phyloP scores from a whole-genome alignment of 768 basidiomycete genomes.

The Mycena alexandri region DNA sequence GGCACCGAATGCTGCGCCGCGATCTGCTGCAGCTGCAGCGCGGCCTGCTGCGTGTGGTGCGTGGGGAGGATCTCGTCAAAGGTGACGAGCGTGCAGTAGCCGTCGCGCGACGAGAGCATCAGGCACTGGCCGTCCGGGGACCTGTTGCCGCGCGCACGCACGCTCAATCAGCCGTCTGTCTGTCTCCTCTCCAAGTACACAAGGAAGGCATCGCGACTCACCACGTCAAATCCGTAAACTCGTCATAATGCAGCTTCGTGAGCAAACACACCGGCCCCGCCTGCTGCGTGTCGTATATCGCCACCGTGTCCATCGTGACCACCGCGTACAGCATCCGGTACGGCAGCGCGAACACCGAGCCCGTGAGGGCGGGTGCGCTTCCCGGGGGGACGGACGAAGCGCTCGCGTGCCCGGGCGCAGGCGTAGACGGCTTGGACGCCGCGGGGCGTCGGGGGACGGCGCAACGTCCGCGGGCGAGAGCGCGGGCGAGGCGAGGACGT shows the following conservation, averaged over 20 bases:
- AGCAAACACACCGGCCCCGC: conserved; percentile 91
- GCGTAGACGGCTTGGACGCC: conserved; percentile 66
- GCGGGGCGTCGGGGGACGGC: conserved; percentile 72
- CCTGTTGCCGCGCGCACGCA: conserved; percentile 78
- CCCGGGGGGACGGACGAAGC: not conserved
- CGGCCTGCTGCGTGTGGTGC: conserved; percentile 91
- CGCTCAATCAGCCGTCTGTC: conserved; percentile 54
- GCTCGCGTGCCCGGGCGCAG: conserved; percentile 44
- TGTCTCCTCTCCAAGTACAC: conserved; percentile 15
- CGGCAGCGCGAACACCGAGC: conserved; percentile 87
- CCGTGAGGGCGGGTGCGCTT: conserved; percentile 46
- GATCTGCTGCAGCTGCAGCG: conserved; percentile 91
- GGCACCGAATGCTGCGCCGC: conserved; percentile 87
- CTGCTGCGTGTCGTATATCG: conserved; percentile 98
- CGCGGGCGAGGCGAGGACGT: conserved; percentile 64
- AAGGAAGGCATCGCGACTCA: conserved; percentile 53
- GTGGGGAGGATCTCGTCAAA: conserved; percentile 95
- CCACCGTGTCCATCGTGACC: conserved; percentile 94
- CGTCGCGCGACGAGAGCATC: conserved; percentile 92
- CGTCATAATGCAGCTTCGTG: conserved; percentile 95
- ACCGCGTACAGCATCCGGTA: conserved; percentile 97
- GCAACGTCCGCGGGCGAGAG: conserved; percentile 65
- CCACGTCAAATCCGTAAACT: conserved; percentile 98
- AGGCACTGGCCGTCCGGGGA: conserved; percentile 96
- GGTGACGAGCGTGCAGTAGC: conserved; percentile 94